Evolutionary conservation across 2,329 filamentous ascomycete genomes (phyloP).

Genomic region (Tolypocladium nubicola): DNA sequence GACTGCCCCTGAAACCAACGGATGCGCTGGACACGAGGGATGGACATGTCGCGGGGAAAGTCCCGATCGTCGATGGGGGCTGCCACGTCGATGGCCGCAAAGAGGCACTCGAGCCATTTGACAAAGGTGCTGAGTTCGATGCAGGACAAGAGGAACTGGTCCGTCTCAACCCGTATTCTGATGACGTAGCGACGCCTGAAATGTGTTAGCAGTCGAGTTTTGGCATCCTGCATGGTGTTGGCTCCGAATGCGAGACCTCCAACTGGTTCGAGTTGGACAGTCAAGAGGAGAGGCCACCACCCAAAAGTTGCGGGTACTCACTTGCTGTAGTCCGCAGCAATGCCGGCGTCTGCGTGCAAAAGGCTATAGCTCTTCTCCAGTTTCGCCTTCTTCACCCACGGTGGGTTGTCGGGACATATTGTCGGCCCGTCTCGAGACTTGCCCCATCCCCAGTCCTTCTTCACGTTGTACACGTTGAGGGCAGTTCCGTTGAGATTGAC

Average conservation of each 20-base stretch:
- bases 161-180: slow-evolving; percentile 60
- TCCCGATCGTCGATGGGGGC: slow-evolving; percentile 60
- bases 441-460: slow-evolving; percentile 44
- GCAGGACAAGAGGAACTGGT: slow-evolving; percentile 63
- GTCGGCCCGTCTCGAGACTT: slow-evolving; percentile 36
- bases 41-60: slow-evolving; percentile 50
- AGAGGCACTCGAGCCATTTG: slow-evolving; percentile 57
- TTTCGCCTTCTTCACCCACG: slow-evolving; percentile 40
- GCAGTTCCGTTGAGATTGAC: slow-evolving; percentile 58
- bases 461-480: slow-evolving; percentile 53
- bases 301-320: slow-evolving; percentile 23
- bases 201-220: slow-evolving; percentile 1
- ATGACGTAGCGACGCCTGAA: slow-evolving; percentile 52
- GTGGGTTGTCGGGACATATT: slow-evolving; percentile 37
- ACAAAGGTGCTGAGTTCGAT: slow-evolving; percentile 55
- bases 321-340: slow-evolving; percentile 64
- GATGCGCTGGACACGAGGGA: slow-evolving; percentile 45
- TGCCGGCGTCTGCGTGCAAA: slow-evolving; percentile 64
- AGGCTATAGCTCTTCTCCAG: slow-evolving; percentile 60
- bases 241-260: background rate
- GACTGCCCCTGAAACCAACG: slow-evolving; percentile 36
- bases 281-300: background rate
- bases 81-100: slow-evolving; percentile 64
- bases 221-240: background rate
- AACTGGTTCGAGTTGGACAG: background rate